Evolutionary conservation across 2,329 filamentous ascomycete species (phyloP), one percentile per base, ranked within the genome.

Genomic region (Fonsecaea erecta): DNA sequence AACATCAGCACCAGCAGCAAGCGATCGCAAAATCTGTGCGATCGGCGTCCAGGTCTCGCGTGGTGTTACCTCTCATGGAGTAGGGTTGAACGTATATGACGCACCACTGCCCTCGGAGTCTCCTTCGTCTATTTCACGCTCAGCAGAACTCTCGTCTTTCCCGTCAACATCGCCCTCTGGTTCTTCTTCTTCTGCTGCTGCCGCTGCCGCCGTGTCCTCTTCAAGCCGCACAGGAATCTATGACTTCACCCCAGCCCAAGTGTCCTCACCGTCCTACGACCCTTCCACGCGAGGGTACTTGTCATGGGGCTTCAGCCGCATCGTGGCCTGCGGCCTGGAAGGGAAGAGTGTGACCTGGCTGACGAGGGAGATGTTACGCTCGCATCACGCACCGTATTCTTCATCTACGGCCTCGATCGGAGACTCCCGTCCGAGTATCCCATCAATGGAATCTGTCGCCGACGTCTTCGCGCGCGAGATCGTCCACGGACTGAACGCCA

Each of bases 11-110:
- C 52, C 52, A 52, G 26, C 66, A 37, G 59, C 63, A 18, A 73
- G 74, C 0, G 79, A 83, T 63, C 82, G 84, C 72, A 99, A 98
- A 81, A 93, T 99, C 71, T 92, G 92, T 0, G 93, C 93, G 0
- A 81, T 98, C 48, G 95, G 95, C 0, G 92, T 99, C n/a, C 93
- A 98, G 79, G 84, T 97, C 68, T 83, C 93, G 14, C 83, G 94
- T 52, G 88, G 96, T 77, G 85, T 98, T 40, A 93, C 89, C 26
- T 91, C 89, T 66, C 90, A 96, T 76, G 95, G 95, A 6, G 83
- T 96, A 35, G 93, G 91, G 1, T 75, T 97, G 60, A 81, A 81
- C 71, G 76, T 81, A 4, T 80, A 77, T 1, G 73, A 79, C 76
- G 81, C 68, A 75, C 75, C 92, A 96, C 82, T 66, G 21, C 63